These are phyloP conservation scores for Benincasa hispida DNA, from an alignment of 306 rosid genomes.

Conservation along the genomic window DNA sequence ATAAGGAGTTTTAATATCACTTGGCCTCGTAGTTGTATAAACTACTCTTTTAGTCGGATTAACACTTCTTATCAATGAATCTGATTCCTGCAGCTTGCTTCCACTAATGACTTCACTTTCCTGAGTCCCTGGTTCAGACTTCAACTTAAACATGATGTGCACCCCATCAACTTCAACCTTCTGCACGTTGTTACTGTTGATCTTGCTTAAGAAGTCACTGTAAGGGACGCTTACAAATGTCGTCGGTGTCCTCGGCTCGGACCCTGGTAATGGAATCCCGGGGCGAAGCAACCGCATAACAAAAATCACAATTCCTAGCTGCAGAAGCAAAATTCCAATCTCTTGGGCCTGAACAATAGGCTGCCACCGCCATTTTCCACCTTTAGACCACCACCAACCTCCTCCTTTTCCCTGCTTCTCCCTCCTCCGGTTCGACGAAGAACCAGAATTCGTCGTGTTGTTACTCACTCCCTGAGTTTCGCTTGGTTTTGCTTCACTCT, in stretches of 20 bases:
- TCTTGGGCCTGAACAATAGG: conserved; percentile 75
- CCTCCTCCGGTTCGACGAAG: conserved; percentile 44
- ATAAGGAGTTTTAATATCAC: conserved; percentile 81
- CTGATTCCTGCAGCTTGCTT: conserved; percentile 53
- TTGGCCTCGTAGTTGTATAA: conserved; percentile 85
- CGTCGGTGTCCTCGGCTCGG: conserved; percentile 65
- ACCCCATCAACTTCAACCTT: conserved; percentile 98
- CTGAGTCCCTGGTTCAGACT: conserved; percentile 33
- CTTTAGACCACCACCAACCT: conserved; percentile 65
- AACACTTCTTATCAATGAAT: conserved; percentile 53
- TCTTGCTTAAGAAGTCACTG: conserved; percentile 76
- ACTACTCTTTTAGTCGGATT: conserved; percentile 67
- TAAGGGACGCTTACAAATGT: conserved; percentile 71
- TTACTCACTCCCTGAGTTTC: conserved; percentile 54
- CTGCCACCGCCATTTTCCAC: conserved; percentile 86
- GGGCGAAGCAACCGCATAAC: conserved; percentile 79
- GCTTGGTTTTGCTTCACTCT: conserved; percentile 40
- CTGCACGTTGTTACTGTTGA: conserved; percentile 65
- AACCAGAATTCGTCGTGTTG: conserved; percentile 35
- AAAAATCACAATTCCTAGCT: conserved; percentile 67
- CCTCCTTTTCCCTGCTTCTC: conserved; percentile 70
- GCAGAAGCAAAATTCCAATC: conserved; percentile 65
- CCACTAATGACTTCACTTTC: conserved; percentile 35
- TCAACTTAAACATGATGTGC: conserved; percentile 79
- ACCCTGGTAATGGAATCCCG: conserved; percentile 72